Evolutionary conservation across 345 rosid species (phyloP), one percentile per base, ranked within the genome.

Genomic region (Citrus australasica): DNA sequence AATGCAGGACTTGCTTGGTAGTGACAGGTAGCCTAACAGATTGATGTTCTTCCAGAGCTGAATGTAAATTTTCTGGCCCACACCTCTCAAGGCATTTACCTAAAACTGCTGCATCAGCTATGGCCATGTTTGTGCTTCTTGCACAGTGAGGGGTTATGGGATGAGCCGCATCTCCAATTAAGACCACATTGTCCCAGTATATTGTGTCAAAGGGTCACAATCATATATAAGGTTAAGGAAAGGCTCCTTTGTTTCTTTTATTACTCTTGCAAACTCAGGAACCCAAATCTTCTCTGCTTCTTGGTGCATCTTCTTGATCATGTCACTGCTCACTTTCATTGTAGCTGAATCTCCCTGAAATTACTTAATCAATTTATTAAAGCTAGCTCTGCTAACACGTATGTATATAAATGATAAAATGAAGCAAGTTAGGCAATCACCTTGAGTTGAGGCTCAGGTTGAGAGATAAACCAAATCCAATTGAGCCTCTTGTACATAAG

Each of bases 121-220:
- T 42, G 51, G 51, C 51, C 51, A 42, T 42, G 16, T 42, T 42
- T 42, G 51, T 42, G 51, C 51, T 42, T 42, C 51, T 42, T 42
- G 16, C 51, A 42, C 51, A 42, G 51, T 42, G 94, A 75, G 97
- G 94, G 53, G 92, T 87, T 2, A 86, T 86, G 19, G 97, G 94
- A 78, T 92, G 96, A 62, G 98, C 93, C 0, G 96, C 93, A 55
- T 92, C 97, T 38, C 94, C 97, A 1, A 87, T 79, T 25, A 92
- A 80, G 32, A 89, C 91, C 9, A 86, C 88, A 62, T 86, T 86
- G 79, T 84, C 92, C 92, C 89, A 90, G 53, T 77, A 90, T 79
- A 90, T 79, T 74, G 75, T 71, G 81, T 79, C 55, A 91, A 69
- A 72, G 96, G 94, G 48, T 91, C 92, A 55, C 81, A 86, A 70